Percentiles rank a stretch among this genome's conserved stretches.
These are phyloP conservation scores for Leishmania amazonensis DNA, from an alignment of 208 protist genomes.

Conservation along the genomic window DNA sequence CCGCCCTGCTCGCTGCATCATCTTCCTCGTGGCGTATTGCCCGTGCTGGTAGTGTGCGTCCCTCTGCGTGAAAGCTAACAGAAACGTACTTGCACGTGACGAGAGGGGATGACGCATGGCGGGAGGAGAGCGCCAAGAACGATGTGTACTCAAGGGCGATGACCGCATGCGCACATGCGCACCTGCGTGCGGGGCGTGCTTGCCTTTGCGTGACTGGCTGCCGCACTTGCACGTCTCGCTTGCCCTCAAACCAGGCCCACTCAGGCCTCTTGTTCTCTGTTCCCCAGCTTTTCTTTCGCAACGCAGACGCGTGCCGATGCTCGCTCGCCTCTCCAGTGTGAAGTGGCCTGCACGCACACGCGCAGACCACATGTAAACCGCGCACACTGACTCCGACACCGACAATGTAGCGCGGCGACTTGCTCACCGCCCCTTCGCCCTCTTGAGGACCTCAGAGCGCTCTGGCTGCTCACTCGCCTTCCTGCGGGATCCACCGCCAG, in stretches of 20 bases:
- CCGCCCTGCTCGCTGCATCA: not conserved
- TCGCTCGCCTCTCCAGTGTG: not conserved
- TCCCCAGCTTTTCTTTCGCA: not conserved
- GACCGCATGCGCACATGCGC: not conserved
- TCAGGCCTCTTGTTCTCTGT: not conserved
- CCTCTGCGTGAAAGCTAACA: not conserved
- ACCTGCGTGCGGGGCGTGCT: not conserved
- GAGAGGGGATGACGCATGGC: not conserved
- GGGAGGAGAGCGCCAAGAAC: not conserved
- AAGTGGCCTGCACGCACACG: not conserved
- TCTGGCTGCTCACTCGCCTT: not conserved
- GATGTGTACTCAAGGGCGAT: not conserved
- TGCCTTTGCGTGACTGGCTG: not conserved
- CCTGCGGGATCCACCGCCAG: not conserved
- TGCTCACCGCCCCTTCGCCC: not conserved
- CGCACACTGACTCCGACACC: not conserved
- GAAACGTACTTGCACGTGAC: not conserved
- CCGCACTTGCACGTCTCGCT: not conserved
- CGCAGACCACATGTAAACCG: not conserved
- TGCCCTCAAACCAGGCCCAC: not conserved
- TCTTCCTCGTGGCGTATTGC: not conserved
- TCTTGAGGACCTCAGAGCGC: not conserved
- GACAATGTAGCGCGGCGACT: not conserved
- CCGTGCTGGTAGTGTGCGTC: not conserved
- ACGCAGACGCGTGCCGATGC: not conserved